Evolutionary conservation across 306 rosid genomes (phyloP).

Genomic region (Cucurbita maxima): DNA sequence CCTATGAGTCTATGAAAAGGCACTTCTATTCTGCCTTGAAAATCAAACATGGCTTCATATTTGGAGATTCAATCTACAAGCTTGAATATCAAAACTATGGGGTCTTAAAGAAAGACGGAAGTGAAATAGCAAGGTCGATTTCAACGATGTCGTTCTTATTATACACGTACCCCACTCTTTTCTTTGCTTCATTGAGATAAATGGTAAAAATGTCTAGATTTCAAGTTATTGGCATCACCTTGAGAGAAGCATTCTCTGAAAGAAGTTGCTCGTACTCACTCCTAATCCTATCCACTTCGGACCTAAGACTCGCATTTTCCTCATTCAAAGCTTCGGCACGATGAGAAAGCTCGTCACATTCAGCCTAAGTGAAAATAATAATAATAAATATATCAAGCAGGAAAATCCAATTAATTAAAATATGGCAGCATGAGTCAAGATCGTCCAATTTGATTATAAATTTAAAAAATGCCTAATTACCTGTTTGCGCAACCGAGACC

Average conservation of each 20-base stretch:
- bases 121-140: neutral
- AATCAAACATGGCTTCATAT: neutral
- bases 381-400: neutral
- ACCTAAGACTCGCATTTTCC: conserved; percentile 67
- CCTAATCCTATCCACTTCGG: conserved; percentile 70
- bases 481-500: conserved; percentile 98
- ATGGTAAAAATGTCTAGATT: conserved; percentile 10
- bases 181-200: neutral
- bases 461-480: conserved; percentile 14
- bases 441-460: conserved; percentile 1
- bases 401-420: neutral
- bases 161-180: neutral
- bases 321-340: conserved; percentile 79
- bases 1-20: neutral
- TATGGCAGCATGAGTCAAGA: conserved; percentile 9
- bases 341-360: conserved; percentile 90
- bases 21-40: neutral
- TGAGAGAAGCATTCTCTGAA: conserved; percentile 71
- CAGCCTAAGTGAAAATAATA: conserved; percentile 45
- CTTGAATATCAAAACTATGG: neutral
- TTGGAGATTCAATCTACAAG: neutral
- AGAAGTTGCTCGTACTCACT: conserved; percentile 79
- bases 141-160: neutral
- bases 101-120: neutral
- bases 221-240: conserved; percentile 31